A percentile compares a stretch with the other conserved stretches of the same genome.
phyloP scores from a whole-genome alignment of 108 stramenopile species.

The Skeletonema marinoi region DNA sequence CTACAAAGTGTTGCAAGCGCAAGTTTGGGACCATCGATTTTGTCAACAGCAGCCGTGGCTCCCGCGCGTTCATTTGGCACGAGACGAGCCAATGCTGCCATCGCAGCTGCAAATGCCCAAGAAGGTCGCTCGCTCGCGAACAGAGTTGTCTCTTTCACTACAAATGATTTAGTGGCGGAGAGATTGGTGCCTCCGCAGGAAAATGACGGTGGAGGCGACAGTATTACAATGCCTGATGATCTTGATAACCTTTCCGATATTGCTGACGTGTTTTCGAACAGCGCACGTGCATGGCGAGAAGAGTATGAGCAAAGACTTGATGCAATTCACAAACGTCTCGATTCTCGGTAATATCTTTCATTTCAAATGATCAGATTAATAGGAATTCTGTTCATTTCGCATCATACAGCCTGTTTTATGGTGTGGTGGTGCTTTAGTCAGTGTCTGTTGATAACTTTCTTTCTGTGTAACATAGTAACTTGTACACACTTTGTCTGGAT shows the following conservation, averaged over 20 bases:
- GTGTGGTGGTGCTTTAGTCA: no score
- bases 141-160: constrained; percentile 51
- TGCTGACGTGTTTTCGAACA: constrained; percentile 53
- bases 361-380: no score
- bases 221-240: constrained; percentile 58
- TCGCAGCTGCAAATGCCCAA: constrained; percentile 26
- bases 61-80: constrained; percentile 40
- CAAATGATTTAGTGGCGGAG: constrained; percentile 32
- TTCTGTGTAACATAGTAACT: no score
- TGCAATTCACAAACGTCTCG: constrained; percentile 51
- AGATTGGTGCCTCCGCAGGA: constrained; percentile 24
- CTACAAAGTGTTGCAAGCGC: constrained; percentile 53
- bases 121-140: constrained; percentile 44
- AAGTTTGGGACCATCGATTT: constrained; percentile 38
- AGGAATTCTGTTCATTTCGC: no score
- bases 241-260: constrained; percentile 53
- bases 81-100: constrained; percentile 44
- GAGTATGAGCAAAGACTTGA: constrained; percentile 56
- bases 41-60: constrained; percentile 51
- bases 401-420: no score
- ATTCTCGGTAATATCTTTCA: not conserved
- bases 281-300: constrained; percentile 50
- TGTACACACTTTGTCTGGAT: no score
- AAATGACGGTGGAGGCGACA: constrained; percentile 46
- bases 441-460: no score